A percentile compares a stretch with the other conserved stretches of the same genome.
Conservation (phyloP, 2,329 filamentous ascomycete genomes). For the Clathrospora elynae region DNA sequence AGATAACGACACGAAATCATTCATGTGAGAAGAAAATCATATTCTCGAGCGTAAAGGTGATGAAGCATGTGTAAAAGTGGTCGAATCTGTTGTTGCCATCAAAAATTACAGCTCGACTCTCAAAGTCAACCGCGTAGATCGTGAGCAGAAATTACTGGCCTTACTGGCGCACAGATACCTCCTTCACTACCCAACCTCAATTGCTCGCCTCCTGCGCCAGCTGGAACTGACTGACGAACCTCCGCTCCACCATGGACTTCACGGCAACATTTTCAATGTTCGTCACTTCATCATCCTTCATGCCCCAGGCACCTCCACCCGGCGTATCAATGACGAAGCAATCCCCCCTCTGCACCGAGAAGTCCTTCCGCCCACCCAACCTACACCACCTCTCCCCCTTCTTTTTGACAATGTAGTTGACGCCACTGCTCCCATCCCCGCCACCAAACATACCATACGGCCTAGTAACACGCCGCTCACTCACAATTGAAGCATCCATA, state of each 20-base stretch:
- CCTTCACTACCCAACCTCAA: no score
- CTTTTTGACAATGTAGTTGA: conserved; percentile 33
- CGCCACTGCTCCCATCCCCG: conserved; percentile 29
- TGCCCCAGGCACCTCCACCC: conserved; percentile 23
- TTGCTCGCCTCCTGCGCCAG: conserved; percentile 23
- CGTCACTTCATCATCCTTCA: neutral
- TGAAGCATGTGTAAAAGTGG: no score
- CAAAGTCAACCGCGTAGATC: no score
- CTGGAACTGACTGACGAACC: conserved; percentile 25
- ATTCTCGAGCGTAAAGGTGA: no score
- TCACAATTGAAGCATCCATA: conserved; percentile 38
- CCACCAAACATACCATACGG: conserved; percentile 45
- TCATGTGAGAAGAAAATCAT: no score
- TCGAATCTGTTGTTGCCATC: no score
- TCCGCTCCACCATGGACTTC: conserved; percentile 7
- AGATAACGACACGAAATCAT: no score
- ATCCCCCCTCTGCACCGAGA: conserved; percentile 16
- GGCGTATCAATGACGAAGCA: conserved; percentile 22
- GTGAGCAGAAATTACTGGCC: no score
- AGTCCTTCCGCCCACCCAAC: conserved; percentile 16
- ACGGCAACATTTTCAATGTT: neutral
- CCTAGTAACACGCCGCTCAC: conserved; percentile 38
- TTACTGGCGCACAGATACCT: no score
- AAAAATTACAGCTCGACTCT: no score
- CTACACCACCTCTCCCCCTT: conserved; percentile 18